These are phyloP conservation scores for Paraphoma sp. DNA, from an alignment of 2,329 filamentous ascomycete species.

Conservation along the genomic window DNA sequence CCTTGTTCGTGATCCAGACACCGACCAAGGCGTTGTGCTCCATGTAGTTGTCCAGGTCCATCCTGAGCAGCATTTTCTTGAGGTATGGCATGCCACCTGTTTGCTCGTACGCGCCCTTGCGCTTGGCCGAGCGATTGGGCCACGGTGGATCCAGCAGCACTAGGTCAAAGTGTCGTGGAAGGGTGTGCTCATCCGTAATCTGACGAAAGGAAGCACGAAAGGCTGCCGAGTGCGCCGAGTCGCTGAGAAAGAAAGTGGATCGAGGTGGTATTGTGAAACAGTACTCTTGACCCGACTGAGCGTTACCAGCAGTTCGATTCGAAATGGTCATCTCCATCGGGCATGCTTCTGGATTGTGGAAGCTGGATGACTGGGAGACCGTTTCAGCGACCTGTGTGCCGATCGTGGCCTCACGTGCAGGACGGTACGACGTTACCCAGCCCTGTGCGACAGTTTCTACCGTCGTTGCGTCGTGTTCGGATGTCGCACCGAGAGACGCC, in stretches of 20 bases:
- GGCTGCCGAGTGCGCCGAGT: constrained; percentile 42
- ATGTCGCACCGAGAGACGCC: constrained; percentile 36
- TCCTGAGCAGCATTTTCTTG: constrained; percentile 45
- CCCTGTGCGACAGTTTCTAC: constrained; percentile 17
- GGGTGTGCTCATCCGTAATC: constrained; percentile 46
- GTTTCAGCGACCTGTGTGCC: constrained; percentile 12
- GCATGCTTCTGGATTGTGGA: constrained; percentile 36
- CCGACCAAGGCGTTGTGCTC: constrained; percentile 61
- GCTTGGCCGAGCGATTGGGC: constrained; percentile 77
- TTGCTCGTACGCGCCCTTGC: constrained; percentile 61
- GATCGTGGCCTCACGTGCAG: constrained; percentile 23
- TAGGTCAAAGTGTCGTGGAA: constrained; percentile 66
- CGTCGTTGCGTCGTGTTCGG: constrained; percentile 26
- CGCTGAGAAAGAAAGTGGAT: constrained; percentile 59
- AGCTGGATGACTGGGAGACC: constrained; percentile 23
- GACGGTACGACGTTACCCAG: constrained; percentile 34
- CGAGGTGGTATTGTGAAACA: constrained; percentile 56
- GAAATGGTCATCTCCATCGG: constrained; percentile 35
- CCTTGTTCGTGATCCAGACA: constrained; percentile 81
- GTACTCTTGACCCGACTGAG: constrained; percentile 19
- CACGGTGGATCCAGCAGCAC: constrained; percentile 80
- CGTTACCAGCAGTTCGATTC: constrained; percentile 8
- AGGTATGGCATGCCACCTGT: constrained; percentile 56
- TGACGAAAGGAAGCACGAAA: constrained; percentile 49
- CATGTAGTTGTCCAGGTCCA: constrained; percentile 55